These are phyloP conservation scores for Lentinus brumalis DNA, from an alignment of 768 basidiomycete genomes.

Conservation along the genomic window DNA sequence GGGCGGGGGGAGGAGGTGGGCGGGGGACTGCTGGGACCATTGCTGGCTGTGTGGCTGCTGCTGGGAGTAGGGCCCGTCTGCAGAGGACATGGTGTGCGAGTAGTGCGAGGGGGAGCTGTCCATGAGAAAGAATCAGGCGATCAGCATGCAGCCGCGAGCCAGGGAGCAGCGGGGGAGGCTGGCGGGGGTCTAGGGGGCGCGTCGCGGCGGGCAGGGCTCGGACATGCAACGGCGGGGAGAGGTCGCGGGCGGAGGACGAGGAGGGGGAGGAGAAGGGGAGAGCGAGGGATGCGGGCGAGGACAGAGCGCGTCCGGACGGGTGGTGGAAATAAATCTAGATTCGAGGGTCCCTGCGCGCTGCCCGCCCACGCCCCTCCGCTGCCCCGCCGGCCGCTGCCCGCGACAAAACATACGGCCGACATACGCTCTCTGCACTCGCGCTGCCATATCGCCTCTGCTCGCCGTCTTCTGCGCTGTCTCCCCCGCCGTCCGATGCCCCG, in stretches of 20 bases:
- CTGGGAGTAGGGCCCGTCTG: slow-evolving; percentile 35
- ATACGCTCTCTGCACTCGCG: not conserved
- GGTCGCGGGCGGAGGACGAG: slow-evolving; percentile 3
- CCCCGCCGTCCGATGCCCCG: not conserved
- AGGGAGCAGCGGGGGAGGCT: slow-evolving; percentile 3
- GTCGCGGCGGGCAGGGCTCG: not conserved
- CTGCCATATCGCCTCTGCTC: not conserved
- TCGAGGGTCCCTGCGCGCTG: slow-evolving; percentile 1
- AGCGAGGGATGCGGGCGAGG: slow-evolving; percentile 6
- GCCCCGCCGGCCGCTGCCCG: too few relatives aligned
- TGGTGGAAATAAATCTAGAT: slow-evolving; percentile 21
- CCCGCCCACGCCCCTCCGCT: not conserved
- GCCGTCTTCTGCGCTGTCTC: not conserved
- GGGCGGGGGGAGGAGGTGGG: slow-evolving; percentile 32
- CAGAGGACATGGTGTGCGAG: slow-evolving; percentile 29
- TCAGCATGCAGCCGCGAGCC: slow-evolving; percentile 22
- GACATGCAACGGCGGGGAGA: not conserved
- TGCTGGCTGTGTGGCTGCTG: slow-evolving; percentile 35
- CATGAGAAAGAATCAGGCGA: slow-evolving; percentile 25
- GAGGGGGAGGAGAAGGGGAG: slow-evolving; percentile 5
- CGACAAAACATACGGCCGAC: not conserved
- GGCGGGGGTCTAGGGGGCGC: not conserved
- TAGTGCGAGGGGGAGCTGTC: slow-evolving; percentile 27
- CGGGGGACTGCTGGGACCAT: slow-evolving; percentile 31
- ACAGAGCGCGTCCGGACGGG: slow-evolving; percentile 8